phyloP scores from a whole-genome alignment of 139 green algal genomes.

The Nannochloris sp. region DNA sequence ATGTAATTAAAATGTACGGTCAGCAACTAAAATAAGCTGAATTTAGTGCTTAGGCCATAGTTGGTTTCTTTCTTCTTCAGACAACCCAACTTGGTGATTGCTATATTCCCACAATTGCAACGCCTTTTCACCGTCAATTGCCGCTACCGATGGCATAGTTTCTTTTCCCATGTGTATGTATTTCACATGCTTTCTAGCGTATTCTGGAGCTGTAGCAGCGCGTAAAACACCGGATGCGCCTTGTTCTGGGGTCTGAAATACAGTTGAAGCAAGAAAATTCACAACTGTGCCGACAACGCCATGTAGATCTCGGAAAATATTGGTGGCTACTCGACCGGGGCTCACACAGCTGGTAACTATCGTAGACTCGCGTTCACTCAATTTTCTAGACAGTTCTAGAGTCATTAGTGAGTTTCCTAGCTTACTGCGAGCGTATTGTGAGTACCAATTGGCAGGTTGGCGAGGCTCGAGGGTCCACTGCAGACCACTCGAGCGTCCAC shows the following conservation, averaged over 20 bases:
- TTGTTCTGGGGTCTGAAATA: slow-evolving; percentile 29
- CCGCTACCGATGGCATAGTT: neutral
- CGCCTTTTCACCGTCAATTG: slow-evolving; percentile 7
- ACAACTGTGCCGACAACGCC: neutral
- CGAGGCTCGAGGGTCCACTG: neutral
- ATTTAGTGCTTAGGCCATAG: slow-evolving; percentile 18
- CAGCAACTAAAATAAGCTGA: neutral
- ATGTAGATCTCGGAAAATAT: slow-evolving; percentile 14
- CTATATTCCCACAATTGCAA: slow-evolving; percentile 15
- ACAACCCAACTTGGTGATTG: slow-evolving; percentile 5
- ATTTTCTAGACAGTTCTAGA: slow-evolving; percentile 38
- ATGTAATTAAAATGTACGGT: neutral
- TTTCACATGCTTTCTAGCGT: slow-evolving; percentile 6
- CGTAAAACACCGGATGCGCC: slow-evolving; percentile 24
- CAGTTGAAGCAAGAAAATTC: neutral
- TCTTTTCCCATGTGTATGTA: slow-evolving; percentile 23
- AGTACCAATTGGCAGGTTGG: slow-evolving; percentile 17
- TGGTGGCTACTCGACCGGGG: slow-evolving; percentile 29
- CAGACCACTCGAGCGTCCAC: neutral
- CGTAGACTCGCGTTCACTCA: neutral
- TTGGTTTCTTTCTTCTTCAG: neutral
- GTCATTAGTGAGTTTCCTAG: slow-evolving; percentile 55
- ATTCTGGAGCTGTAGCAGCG: slow-evolving; percentile 3
- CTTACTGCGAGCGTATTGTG: slow-evolving; percentile 51
- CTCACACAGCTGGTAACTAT: slow-evolving; percentile 20